These are phyloP conservation scores for Gracilariopsis chorda DNA, from an alignment of 23 red algal genomes.

Conservation along the genomic window DNA sequence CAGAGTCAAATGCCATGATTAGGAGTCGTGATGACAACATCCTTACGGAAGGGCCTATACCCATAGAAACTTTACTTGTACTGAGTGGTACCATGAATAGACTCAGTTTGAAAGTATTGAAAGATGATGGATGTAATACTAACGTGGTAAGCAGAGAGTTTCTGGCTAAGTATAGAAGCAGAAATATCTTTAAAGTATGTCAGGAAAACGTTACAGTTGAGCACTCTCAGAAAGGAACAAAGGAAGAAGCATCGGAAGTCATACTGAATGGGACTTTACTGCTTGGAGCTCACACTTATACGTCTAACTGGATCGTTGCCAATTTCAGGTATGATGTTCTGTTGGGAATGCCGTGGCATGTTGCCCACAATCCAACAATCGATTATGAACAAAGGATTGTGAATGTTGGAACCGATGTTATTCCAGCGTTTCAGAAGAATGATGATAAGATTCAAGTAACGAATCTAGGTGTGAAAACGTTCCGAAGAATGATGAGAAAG, in stretches of 20 bases:
- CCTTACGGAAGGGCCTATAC: background rate
- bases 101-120: background rate
- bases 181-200: too few species aligned
- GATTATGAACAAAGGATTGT: background rate
- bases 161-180: too few species aligned
- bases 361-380: constrained; percentile 3
- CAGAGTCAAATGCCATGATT: background rate
- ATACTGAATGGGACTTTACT: background rate
- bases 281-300: background rate
- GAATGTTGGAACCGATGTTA: background rate
- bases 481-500: background rate
- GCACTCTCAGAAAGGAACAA: background rate
- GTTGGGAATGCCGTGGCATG: constrained; percentile 14
- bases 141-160: background rate
- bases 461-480: constrained; percentile 9
- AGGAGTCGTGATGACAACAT: background rate
- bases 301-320: background rate
- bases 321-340: constrained; percentile 28
- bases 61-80: background rate
- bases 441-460: background rate
- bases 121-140: background rate
- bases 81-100: background rate
- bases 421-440: background rate
- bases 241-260: background rate
- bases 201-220: background rate